A percentile compares a stretch with the other conserved stretches of the same genome.
These are phyloP conservation scores for Thraustochytrium sp. DNA, from an alignment of 352 stramenopile species.

Conservation along the genomic window DNA sequence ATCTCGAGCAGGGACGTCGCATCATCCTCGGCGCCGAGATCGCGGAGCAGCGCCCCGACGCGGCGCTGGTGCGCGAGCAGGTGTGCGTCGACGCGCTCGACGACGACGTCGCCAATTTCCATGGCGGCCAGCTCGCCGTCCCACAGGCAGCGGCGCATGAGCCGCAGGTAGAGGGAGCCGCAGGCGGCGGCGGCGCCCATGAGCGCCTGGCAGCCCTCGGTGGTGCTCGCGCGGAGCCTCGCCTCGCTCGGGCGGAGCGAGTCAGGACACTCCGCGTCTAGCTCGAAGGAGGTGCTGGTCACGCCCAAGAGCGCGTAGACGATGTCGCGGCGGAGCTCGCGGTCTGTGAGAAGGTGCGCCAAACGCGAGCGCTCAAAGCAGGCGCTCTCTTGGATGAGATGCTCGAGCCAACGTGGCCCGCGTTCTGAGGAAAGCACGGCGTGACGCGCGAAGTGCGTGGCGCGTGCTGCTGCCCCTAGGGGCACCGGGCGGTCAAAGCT, in stretches of 20 bases:
- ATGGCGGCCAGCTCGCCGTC: not conserved
- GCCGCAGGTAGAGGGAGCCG: not conserved
- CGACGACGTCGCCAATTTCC: not conserved
- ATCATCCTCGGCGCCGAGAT: not conserved
- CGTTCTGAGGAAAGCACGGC: conserved; percentile 1
- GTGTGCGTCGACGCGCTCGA: not conserved
- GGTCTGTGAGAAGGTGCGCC: not conserved
- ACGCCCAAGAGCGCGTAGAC: not conserved
- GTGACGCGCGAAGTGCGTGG: not conserved
- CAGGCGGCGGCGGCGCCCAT: not conserved
- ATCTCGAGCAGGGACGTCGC: not conserved
- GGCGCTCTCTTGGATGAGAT: not conserved
- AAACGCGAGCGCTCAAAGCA: not conserved
- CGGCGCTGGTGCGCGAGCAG: not conserved
- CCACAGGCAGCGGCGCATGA: not conserved
- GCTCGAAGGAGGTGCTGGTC: not conserved
- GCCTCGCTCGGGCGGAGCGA: not conserved
- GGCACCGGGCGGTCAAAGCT: not conserved
- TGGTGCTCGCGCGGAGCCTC: not conserved
- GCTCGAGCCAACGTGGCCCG: not conserved
- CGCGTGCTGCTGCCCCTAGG: not conserved
- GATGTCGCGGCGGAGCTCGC: not conserved
- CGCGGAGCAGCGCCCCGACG: not conserved
- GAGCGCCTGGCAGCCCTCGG: not conserved
- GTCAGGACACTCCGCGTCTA: not conserved